Percentiles rank a stretch among this genome's conserved stretches.
Evolutionary conservation across 768 basidiomycete genomes (phyloP).

Genomic region (Xerocomellus intermedius): DNA sequence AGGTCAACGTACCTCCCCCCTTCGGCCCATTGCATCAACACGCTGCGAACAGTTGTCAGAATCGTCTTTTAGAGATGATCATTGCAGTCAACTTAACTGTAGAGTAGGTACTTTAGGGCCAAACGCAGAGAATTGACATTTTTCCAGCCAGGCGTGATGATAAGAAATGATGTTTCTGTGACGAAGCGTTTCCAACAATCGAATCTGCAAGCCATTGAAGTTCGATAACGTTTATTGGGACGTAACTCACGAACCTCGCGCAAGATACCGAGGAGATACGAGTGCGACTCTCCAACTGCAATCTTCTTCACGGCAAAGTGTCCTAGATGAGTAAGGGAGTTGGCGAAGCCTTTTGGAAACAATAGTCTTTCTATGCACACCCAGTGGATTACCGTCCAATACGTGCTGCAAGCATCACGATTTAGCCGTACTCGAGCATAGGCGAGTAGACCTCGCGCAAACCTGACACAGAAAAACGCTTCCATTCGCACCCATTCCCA

Average conservation of each 20-base stretch:
- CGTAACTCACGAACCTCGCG: conserved; percentile 56
- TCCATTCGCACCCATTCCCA: conserved; percentile 96
- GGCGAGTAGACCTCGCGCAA: conserved; percentile 10
- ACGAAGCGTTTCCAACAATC: conserved; percentile 78
- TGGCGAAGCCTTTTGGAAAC: not conserved
- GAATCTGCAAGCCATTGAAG: conserved; percentile 47
- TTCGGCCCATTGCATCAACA: conserved; percentile 94
- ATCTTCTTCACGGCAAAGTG: conserved; percentile 97
- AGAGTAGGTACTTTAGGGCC: conserved; percentile 86
- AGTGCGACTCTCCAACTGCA: conserved; percentile 87
- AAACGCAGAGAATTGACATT: conserved; percentile 80
- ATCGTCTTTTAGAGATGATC: not conserved
- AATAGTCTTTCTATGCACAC: conserved; percentile 33
- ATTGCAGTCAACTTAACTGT: conserved; percentile 52
- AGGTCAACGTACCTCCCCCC: conserved; percentile 55
- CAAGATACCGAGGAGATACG: conserved; percentile 79
- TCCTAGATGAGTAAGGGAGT: conserved; percentile 38
- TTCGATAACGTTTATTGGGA: not conserved
- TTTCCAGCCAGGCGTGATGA: conserved; percentile 94
- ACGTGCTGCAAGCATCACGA: conserved; percentile 54
- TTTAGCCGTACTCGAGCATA: conserved; percentile 3
- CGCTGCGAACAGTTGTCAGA: conserved; percentile 39
- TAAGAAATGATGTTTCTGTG: conserved; percentile 96
- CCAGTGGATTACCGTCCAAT: conserved; percentile 82
- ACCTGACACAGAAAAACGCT: conserved; percentile 88